Percentiles rank a stretch among this genome's conserved stretches.
phyloP scores from a whole-genome alignment of 2,329 filamentous ascomycete species.

The Nectriaceae sp. region DNA sequence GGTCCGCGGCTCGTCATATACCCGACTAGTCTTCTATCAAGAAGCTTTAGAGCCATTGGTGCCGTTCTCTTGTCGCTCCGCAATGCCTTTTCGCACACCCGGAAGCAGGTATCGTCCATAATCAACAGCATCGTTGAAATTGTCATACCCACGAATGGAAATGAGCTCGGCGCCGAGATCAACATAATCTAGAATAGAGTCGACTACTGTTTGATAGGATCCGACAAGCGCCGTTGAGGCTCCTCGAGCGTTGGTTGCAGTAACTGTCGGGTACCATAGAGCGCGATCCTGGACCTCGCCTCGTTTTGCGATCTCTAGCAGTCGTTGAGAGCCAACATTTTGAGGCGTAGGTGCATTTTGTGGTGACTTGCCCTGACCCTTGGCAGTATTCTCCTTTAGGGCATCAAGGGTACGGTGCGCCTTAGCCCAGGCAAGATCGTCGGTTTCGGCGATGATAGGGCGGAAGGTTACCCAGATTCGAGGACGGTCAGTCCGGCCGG shows the following conservation, averaged over 20 bases:
- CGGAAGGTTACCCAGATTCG: constrained; percentile 67
- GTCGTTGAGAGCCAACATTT: constrained; percentile 59
- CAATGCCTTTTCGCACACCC: constrained; percentile 42
- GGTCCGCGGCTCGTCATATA: too few species aligned
- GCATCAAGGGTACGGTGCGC: constrained; percentile 57
- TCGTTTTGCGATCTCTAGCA: constrained; percentile 57
- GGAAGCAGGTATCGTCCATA: constrained; percentile 60
- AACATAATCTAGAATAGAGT: constrained; percentile 59
- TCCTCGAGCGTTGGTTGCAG: constrained; percentile 59
- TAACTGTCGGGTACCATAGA: constrained; percentile 65
- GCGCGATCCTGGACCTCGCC: constrained; percentile 62
- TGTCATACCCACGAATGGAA: constrained; percentile 63
- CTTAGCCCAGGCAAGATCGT: constrained; percentile 63
- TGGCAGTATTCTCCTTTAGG: constrained; percentile 45
- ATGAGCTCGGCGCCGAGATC: constrained; percentile 58
- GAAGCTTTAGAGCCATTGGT: constrained; percentile 11
- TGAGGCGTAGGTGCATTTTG: constrained; percentile 42
- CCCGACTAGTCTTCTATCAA: too few species aligned
- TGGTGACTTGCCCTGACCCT: constrained; percentile 32
- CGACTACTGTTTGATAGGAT: constrained; percentile 51
- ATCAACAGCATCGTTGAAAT: constrained; percentile 60
- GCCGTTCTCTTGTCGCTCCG: constrained; percentile 24
- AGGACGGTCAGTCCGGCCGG: constrained; percentile 55
- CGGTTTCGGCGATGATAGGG: constrained; percentile 61
- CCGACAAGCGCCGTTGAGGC: constrained; percentile 62